These are phyloP conservation scores for Blastobotrys ciferrii DNA, from an alignment of 1,139 yeast genomes.

Conservation along the genomic window DNA sequence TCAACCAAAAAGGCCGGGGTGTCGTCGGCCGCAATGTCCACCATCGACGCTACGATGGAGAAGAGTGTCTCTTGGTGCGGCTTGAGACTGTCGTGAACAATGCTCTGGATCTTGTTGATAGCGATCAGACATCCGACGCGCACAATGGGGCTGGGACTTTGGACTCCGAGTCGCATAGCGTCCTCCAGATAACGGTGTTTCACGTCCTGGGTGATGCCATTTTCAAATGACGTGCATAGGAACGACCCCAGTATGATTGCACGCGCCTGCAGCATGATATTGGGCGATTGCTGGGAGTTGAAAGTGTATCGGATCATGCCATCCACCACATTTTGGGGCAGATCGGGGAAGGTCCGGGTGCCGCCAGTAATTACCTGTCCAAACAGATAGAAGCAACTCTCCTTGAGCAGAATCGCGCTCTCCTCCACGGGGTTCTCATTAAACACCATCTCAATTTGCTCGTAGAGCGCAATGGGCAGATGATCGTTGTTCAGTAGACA, in stretches of 20 bases:
- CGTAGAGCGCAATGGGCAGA: conserved; percentile 10
- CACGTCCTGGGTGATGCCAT: not conserved
- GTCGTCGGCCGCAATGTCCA: conserved; percentile 73
- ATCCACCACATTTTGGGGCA: conserved; percentile 18
- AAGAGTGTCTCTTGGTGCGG: conserved; percentile 33
- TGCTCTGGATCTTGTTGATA: conserved; percentile 10
- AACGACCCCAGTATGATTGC: conserved; percentile 22
- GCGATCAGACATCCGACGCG: conserved; percentile 16
- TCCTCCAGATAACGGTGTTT: conserved; percentile 8
- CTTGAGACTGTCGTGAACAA: conserved; percentile 7
- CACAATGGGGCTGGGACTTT: conserved; percentile 10
- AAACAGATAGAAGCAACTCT: conserved; percentile 20
- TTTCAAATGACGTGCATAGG: conserved; percentile 14
- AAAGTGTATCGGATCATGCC: conserved; percentile 14
- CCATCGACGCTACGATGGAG: conserved; percentile 44
- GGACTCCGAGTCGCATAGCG: conserved; percentile 7
- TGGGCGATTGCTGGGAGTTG: conserved; percentile 11
- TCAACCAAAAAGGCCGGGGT: conserved; percentile 77
- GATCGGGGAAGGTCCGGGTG: conserved; percentile 15
- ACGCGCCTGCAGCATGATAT: conserved; percentile 26
- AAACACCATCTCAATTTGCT: conserved; percentile 7
- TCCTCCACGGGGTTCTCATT: not conserved
- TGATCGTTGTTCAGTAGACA: conserved; percentile 12
- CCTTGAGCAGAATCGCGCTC: conserved; percentile 13
- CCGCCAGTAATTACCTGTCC: conserved; percentile 19